Percentiles rank a stretch among this genome's conserved stretches.
phyloP scores from a whole-genome alignment of 192 early-diverging fungal genomes.

The Backusella westeae region DNA sequence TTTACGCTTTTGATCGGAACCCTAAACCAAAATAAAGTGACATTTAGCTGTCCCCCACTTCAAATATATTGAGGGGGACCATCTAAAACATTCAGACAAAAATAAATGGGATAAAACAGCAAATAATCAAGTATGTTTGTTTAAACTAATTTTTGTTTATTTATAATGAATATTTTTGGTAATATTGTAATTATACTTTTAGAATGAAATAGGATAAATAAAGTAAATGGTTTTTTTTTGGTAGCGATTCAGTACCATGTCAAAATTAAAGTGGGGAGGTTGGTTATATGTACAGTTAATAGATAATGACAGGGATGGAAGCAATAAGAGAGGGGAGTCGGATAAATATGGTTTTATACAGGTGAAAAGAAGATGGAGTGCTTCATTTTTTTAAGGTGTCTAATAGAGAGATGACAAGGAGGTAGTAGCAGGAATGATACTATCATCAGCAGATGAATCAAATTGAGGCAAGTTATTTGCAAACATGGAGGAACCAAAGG shows the following conservation, averaged over 20 bases:
- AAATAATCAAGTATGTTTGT: neutral
- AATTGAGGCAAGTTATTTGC: neutral
- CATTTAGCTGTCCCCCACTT: neutral
- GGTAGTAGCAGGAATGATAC: neutral
- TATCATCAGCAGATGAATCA: neutral
- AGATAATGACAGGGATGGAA: neutral
- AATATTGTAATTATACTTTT: neutral
- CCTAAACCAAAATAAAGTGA: neutral
- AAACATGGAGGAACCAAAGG: conserved; percentile 28
- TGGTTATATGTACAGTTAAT: neutral
- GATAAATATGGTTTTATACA: neutral
- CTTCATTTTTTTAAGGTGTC: neutral
- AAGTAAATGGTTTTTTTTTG: neutral
- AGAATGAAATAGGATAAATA: neutral
- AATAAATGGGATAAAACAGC: neutral
- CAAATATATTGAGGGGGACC: neutral
- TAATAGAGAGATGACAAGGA: neutral
- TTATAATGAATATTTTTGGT: neutral
- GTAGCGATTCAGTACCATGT: neutral
- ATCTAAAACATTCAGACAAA: neutral
- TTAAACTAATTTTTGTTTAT: conserved; percentile 1
- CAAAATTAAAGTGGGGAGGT: neutral
- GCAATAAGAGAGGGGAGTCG: neutral
- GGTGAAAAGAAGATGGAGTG: neutral
- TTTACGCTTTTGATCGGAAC: neutral